Base-by-base conservation (phyloP, 106 monocot genomes). In the Dendrobium huoshanense region DNA sequence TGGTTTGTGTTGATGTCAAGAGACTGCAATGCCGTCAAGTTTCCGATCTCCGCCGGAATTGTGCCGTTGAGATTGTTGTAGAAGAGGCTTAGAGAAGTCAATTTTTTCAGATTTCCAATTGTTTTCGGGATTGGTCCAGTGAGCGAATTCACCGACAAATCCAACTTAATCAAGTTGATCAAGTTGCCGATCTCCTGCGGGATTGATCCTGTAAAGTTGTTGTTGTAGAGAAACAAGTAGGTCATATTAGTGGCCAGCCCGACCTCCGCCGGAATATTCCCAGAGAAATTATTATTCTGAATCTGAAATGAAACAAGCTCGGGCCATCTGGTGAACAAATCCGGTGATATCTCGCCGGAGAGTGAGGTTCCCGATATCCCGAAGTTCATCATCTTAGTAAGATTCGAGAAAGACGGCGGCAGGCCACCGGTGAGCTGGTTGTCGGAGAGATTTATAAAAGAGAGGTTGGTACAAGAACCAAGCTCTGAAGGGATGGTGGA, bases 361-460 rank as follows among this genome's bases (percentile, higher is more conserved):
- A 97, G 45, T 64, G 85, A 88, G 86, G 94, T 96, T 18, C 82
- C 86, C 81, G 94, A 94, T 13, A 94, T 86, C 89, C 94, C 92
- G n/a, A 97, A 89, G 83, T 92, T 79, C 81, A 87, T 86, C 22
- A 97, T 86, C 1, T 80, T 64, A 24, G 90, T 75, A 51, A 97
- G 86, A 19, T 91, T 92, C 20, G 92, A 92, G 42, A 94, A 77
- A 8, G 85, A 49, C 22, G 85, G 5, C 2, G 96, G 96, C 56
- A 97, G 87, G 41, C 75, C 75, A 2, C 96, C 94, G 44, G 88
- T 92, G 61, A 97, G 79, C 2, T 73, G 84, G 77, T 94, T 96
- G 85, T 89, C 83, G 33, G 96, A 96, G 7, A 96, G 72, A 54
- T 96, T 93, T 8, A 90, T 64, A 2, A 94, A 86, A 1, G 73